Base-by-base conservation (phyloP, 2,329 filamentous ascomycete species). In the Cercospora zeina region DNA sequence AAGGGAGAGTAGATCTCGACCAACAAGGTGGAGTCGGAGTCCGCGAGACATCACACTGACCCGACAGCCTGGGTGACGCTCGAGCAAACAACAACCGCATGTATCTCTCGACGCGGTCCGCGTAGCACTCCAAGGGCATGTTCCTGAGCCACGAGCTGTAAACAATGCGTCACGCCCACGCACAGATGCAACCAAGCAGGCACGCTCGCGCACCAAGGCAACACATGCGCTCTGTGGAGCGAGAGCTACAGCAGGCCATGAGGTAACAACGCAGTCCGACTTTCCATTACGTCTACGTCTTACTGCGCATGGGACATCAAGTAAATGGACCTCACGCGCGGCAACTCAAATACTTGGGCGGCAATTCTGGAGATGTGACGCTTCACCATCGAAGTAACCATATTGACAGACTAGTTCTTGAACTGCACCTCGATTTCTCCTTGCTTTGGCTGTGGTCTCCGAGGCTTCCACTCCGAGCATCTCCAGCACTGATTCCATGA, bases 1-100 rank as follows among this genome's bases (percentile, higher is more conserved):
- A 51, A 31, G 47, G 47, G 47, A n/a, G 24, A 30, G 47, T 31
- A 51, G 24, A 30, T 31, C 6, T 31, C 13, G 47, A 51, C 24
- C 47, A 51, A 21, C n/a, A 27, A 45, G 11, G 47, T 51, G 47
- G 24, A 51, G 30, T 51, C 47, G 47, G 47, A 51, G 24, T 51
- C 30, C 47, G 47, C 47, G 47, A 51, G 47, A 51, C 47, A 51
- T 30, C 47, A 51, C 30, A 24, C 47, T n/a, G 47, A 51, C 24
- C 47, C 24, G n/a, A 31, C 47, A 31, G 30, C n/a, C 19, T 51
- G 47, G 47, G 14, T 4, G 36, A 16, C 36, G 24, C 36, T 13
- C n/a, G 47, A 51, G 47, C 24, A 51, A 51, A 51, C 47, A 51
- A 27, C 19, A 16, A 31, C 24, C 16, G 9, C 47, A 51, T 51